Conservation (phyloP, 768 basidiomycete genomes). For the Fomitopsis pulvina region DNA sequence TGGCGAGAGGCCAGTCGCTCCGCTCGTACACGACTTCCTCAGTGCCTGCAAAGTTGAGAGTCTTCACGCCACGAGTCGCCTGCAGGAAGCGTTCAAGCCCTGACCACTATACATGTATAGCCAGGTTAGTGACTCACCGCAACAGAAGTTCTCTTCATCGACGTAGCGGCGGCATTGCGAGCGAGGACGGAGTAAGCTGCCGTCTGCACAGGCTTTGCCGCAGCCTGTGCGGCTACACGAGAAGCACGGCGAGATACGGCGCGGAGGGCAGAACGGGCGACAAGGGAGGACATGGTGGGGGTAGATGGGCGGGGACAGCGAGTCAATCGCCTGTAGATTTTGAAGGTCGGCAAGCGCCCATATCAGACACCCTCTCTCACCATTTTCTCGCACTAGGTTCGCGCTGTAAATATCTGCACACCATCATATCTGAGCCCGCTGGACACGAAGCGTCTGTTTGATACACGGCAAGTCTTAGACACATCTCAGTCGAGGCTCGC, state of each 20-base stretch:
- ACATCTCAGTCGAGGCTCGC: no score
- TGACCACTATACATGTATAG: not conserved
- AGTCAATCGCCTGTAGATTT: not conserved
- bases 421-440: no score
- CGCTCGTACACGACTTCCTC: conserved; percentile 94
- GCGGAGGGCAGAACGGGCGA: conserved; percentile 62
- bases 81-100: conserved; percentile 17
- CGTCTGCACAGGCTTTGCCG: conserved; percentile 37
- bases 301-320: not conserved
- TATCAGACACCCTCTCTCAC: not conserved
- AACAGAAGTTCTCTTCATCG: conserved; percentile 27
- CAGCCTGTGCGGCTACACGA: conserved; percentile 36
- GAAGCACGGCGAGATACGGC: conserved; percentile 62
- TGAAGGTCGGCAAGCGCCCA: not conserved
- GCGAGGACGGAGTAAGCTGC: conserved; percentile 66
- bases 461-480: no score
- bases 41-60: conserved; percentile 93
- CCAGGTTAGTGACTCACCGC: conserved; percentile 23
- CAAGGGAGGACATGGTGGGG: conserved; percentile 58
- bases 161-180: conserved; percentile 30
- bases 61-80: conserved; percentile 80
- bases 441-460: no score
- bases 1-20: conserved; percentile 94
- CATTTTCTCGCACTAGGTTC: not conserved
- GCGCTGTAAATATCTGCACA: no score